Base-by-base conservation (phyloP, 1,284 basidiomycete species). In the Heterobasidion irregulare region DNA sequence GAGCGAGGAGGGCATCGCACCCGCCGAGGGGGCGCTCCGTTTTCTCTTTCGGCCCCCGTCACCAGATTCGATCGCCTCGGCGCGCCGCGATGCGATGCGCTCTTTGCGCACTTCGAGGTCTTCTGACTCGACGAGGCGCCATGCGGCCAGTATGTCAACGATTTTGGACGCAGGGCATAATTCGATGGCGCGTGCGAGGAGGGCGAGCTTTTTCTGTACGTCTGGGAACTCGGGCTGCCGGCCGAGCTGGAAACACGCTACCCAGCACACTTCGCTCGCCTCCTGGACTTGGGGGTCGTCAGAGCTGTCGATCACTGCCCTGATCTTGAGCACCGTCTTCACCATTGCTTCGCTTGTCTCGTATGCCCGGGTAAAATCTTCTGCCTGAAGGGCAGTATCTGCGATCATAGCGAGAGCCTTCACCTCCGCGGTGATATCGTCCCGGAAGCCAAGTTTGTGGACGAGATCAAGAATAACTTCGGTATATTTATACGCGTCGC, bases 381-480 rank as follows among this genome's bases (percentile, higher is more conserved):
- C 87, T 0, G 78, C 78, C 59, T 88, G 84, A 6, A 94, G 76
- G 0, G 92, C 92, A 1, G 90, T 83, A 58, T 92, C 90, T 5
- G 85, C 84, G 41, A 97, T 76, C 92, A 96, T 95, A 36, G 91
- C 89, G 43, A 93, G 77, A 1, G 86, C 80, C 65, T 91, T 86
- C 53, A 92, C 85, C 66, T 89, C 83, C 1, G 91, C 89, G 8
- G 83, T 77, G 3, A 73, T 63, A 62, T 94, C 85, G 36, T 75
- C 75, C 50, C 77, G 73, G 67, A 86, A 92, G 1, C 94, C 94
- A 10, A 98, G 83, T 70, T 95, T 96, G 67, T 83, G 75, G 16
- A 87, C 83, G 35, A 98, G 82, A 53, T 96, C 93, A 43, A 97
- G 78, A 50, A 98, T 86, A 57, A 98, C 87, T 64, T 94, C 85